Base-by-base conservation (phyloP, 208 protist genomes). In the Acanthamoeba triangularis region DNA sequence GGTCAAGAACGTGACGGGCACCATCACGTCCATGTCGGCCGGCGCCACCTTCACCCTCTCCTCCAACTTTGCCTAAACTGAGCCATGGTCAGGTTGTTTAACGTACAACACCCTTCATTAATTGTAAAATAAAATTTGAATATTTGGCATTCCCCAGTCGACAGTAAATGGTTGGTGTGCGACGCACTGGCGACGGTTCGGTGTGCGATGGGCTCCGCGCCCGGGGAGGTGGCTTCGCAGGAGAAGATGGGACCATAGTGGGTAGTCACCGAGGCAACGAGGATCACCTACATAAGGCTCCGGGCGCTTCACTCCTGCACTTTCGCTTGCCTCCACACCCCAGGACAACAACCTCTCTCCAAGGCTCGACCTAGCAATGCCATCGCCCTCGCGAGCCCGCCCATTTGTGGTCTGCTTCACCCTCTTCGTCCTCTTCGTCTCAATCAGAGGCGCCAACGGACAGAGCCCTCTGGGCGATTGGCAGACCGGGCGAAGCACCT, bases 401-500 rank as follows among this genome's bases (percentile, higher is more conserved):
- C 14, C 20, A 2, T 33, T 8, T 25, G 3, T 65, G 20, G 0
- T 25, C 59, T 63, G 7, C 59, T n/a, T 13, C 20, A n/a, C 25
- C n/a, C 0, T 30, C 7, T 0, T 37, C 25, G 30, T 37, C 67
- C 8, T 37, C 28, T 16, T 33, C 67, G 0, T 37, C 28, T 25
- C 33, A 0, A 16, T 76, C 28, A 25, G 61, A 14, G 28, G 16
- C 16, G 61, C 28, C 18, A 69, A 74, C 52, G 80, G 11, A 1
- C 80, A 88, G 67, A 54, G 5, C 0, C 35, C 87, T 5, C 23
- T 93, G n/a, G 87, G 87, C 16, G 35, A n/a, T 8, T 93, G 87
- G 87, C 87, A 93, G 61, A 35, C 33, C 6, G 87, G 87, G 0
- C 30, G 87, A 4, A 76, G 61, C 87, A 93, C 87, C 35, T 93